Base-by-base conservation (phyloP, 2,329 filamentous ascomycete genomes). In the Cryphonectria japonica region DNA sequence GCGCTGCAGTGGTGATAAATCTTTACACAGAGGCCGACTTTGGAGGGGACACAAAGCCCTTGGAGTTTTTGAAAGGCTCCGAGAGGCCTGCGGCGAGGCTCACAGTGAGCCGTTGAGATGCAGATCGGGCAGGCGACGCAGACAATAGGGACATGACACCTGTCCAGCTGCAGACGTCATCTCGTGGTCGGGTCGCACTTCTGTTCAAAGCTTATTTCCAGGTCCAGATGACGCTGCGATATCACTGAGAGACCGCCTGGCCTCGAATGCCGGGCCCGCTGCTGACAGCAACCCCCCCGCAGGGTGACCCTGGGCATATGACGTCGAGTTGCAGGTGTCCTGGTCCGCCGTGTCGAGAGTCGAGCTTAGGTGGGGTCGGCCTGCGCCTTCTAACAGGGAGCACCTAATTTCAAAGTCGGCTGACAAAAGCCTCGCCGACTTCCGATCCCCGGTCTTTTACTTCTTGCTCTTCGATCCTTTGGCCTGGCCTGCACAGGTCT, bases 111-210 rank as follows among this genome's bases (percentile, higher is more conserved):
- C 52, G 62, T n/a, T 50, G 22, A n/a, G 46, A 50, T 22, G 46
- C 46, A 50, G 46, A 50, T 50, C 46, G 62, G 46, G 61, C 34
- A 61, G 66, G 52, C 22, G 29, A 13, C 32, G 41, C 69, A 63
- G 60, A 69, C 70, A 69, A 67, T 69, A 29, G 59, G 62, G 63
- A 37, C 67, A 64, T 69, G 70, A 67, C 70, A 71, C 70, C 63
- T 71, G 70, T 71, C 70, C 70, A 63, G 67, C 63, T 71, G 67
- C 63, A 71, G 66, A 71, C 70, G 70, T 71, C 70, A 71, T 71
- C 69, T 71, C 41, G 67, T 68, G 59, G 59, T 9, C 67, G 54
- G 22, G 60, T 39, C 26, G 59, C 22, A 52, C 43, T 64, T 57
- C 37, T 69, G 61, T 22, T 37, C 57, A 62, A 4, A 54, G 43